Evolutionary conservation across 495 filamentous ascomycete species (phyloP), one percentile per base, ranked within the genome.

Genomic region (Talaromyces stipitatus): DNA sequence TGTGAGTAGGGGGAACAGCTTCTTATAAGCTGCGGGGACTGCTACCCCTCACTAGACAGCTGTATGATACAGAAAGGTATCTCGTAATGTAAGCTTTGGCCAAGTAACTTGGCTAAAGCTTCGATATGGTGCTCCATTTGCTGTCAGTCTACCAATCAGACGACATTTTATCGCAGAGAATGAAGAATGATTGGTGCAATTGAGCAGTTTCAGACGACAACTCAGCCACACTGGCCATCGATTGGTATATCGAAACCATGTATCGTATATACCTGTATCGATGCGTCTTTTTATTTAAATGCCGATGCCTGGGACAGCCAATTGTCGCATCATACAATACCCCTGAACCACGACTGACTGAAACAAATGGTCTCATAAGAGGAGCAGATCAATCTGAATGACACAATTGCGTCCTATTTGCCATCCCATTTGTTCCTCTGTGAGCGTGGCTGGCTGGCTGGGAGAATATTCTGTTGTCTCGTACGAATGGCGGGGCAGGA

Each of bases 21-120:
- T 48, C 45, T 48, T 48, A 48, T 48, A 48, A 48, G 45, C 45
- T 48, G 45, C 45, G 45, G 45, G 45, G 45, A 48, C 10, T 9
- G 45, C 45, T 48, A 48, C 45, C 45, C 45, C 45, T 48, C 45
- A 48, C n/a, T 26, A 18, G 36, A 14, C 36, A n/a, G n/a, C n/a
- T n/a, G n/a, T n/a, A n/a, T n/a, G n/a, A n/a, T n/a, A n/a, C n/a
- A n/a, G n/a, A n/a, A n/a, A n/a, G n/a, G n/a, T n/a, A n/a, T n/a
- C n/a, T 38, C n/a, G n/a, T 41, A 18, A 18, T 4, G 36, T n/a
- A 41, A 41, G 36, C 36, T 41, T 41, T 9, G 18, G 36, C 36
- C 36, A 41, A 41, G 36, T 41, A 41, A 14, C 32, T 41, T 41
- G 36, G 36, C 36, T 14, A 41, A 41, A 32, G 30, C 30, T 32